Evolutionary conservation across 1,284 basidiomycete genomes (phyloP).

Genomic region (Irpex sp.): DNA sequence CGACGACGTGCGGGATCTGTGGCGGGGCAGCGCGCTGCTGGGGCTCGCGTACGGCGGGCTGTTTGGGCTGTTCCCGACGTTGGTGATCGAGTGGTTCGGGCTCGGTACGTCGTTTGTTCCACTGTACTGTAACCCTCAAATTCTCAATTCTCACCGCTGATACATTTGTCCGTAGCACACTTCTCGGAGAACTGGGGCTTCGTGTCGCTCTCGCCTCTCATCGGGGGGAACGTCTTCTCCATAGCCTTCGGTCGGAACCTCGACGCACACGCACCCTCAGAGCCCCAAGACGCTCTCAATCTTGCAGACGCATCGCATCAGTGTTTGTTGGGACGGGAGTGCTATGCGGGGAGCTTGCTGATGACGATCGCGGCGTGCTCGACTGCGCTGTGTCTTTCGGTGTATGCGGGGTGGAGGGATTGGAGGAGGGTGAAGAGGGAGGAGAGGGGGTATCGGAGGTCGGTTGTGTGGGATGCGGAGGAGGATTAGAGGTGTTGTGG

Average conservation of each 20-base stretch:
- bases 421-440: slow-evolving; percentile 22
- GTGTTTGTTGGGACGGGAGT: slow-evolving; percentile 47
- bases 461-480: slow-evolving; percentile 27
- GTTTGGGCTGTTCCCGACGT: slow-evolving; percentile 75
- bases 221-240: slow-evolving; percentile 85
- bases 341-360: slow-evolving; percentile 50
- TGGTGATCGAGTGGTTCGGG: slow-evolving; percentile 87
- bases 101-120: slow-evolving; percentile 44
- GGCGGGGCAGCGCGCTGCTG: slow-evolving; percentile 72
- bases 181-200: slow-evolving; percentile 88
- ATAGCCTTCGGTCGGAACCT: slow-evolving; percentile 79
- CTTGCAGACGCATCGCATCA: slow-evolving; percentile 30
- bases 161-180: slow-evolving; percentile 39
- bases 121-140: neutral
- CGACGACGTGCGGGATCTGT: slow-evolving; percentile 60
- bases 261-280: slow-evolving; percentile 59
- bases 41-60: slow-evolving; percentile 77
- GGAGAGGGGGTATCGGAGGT: slow-evolving; percentile 9
- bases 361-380: slow-evolving; percentile 46
- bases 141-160: neutral
- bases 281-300: slow-evolving; percentile 9
- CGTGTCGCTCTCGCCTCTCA: slow-evolving; percentile 69
- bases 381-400: slow-evolving; percentile 41
- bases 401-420: slow-evolving; percentile 50
- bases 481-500: slow-evolving; percentile 13